Percentiles rank a stretch among this genome's conserved stretches.
Conservation (phyloP, 441 rosid genomes). For the Dalechampia spathulata region DNA sequence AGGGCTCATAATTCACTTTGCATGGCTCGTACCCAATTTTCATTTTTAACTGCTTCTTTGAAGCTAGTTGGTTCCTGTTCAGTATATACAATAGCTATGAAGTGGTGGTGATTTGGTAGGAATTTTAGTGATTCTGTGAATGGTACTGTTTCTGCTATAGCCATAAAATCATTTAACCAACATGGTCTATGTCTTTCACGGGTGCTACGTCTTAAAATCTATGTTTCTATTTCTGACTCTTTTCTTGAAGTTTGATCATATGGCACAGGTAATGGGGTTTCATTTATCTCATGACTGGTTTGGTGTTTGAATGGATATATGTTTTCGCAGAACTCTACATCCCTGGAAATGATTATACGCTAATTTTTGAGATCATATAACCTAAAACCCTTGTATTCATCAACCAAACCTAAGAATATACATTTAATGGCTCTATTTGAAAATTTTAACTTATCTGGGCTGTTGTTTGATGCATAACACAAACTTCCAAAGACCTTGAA, state of each 20-base stretch:
- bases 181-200: too few relatives aligned
- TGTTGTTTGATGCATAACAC: background rate
- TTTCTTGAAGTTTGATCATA: background rate
- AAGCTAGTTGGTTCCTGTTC: too few relatives aligned
- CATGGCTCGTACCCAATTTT: slow-evolving; percentile 3
- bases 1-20: background rate
- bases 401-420: background rate
- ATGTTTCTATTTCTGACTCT: too few relatives aligned
- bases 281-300: too few relatives aligned
- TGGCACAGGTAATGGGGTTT: background rate
- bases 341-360: background rate
- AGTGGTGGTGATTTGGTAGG: too few relatives aligned
- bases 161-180: too few relatives aligned
- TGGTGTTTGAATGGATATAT: background rate
- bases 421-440: background rate
- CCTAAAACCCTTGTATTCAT: background rate
- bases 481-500: background rate
- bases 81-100: too few relatives aligned
- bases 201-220: too few relatives aligned
- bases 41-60: background rate
- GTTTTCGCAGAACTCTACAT: background rate
- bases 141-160: background rate
- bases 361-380: background rate
- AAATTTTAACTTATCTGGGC: background rate
- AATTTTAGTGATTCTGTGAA: background rate